Base-by-base conservation (phyloP, 2,329 filamentous ascomycete species). In the Amylocarpus encephaloides region DNA sequence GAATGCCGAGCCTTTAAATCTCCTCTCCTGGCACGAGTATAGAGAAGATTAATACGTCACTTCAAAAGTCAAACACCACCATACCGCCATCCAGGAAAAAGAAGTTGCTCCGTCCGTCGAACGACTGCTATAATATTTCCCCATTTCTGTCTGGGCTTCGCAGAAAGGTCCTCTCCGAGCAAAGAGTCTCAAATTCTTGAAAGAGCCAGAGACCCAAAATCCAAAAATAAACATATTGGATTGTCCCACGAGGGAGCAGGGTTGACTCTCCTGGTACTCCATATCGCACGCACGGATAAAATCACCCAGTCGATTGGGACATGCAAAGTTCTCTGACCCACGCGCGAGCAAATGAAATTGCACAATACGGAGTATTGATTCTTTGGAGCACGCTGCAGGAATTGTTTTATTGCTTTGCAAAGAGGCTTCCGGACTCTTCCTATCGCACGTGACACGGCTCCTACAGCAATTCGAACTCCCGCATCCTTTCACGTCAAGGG, bases 231-330 rank as follows among this genome's bases (percentile, higher is more conserved):
- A 13, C 38, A 16, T n/a, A 13, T 18, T 41, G 38, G 11, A 51
- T 52, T 55, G 36, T 48, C 42, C 54, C 50, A 51, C 50, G 51
- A 54, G 41, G 50, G 15, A 46, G 11, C 50, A 49, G 35, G 50
- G 50, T 47, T 35, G 18, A 15, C n/a, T 15, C 10, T 26, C 35
- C 40, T 26, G 13, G 40, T 22, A 30, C 29, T n/a, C n/a, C n/a
- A n/a, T n/a, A n/a, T n/a, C n/a, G n/a, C n/a, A n/a, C 18, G 40
- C 40, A 43, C 43, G 45, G 45, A 18, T 40, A 47, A 47, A 40
- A 12, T 38, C 16, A 33, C 36, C 43, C 43, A 38, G 30, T 46
- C 43, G 15, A 7, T 36, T 46, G 43, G 43, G 43, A 46, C 32
- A 43, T 26, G 22, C 40, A 43, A 43, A 43, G 12, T 12, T 40